Evolutionary conservation across 176 grass and related monocot species (phyloP).

Genomic region (Lolium perenne): DNA sequence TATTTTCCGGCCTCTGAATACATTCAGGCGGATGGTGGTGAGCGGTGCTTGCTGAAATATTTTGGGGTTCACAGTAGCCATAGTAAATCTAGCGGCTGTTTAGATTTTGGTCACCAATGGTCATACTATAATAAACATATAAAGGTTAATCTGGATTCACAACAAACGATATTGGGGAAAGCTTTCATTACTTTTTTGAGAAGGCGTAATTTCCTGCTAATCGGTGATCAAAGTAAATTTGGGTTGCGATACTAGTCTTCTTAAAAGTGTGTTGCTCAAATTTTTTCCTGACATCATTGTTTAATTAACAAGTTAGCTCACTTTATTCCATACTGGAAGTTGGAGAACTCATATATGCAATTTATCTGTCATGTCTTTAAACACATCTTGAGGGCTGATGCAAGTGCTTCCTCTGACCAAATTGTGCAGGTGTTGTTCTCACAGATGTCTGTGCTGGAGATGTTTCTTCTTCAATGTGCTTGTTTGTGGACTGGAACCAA

Average conservation of each 20-base stretch:
- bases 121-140: not conserved
- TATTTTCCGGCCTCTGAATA: not conserved
- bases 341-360: not conserved
- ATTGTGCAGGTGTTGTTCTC: slow-evolving; percentile 56
- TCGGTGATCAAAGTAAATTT: slow-evolving; percentile 4
- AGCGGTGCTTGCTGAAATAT: not conserved
- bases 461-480: slow-evolving; percentile 87
- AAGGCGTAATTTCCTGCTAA: slow-evolving; percentile 3
- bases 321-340: not conserved
- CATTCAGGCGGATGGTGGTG: not conserved
- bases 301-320: not conserved
- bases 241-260: not conserved
- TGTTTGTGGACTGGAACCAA: slow-evolving; percentile 81
- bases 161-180: not conserved
- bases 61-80: not conserved
- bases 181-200: not conserved
- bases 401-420: slow-evolving; percentile 27
- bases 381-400: slow-evolving; percentile 20
- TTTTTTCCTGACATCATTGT: slow-evolving; percentile 9
- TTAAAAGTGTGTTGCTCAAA: not conserved
- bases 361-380: slow-evolving; percentile 17
- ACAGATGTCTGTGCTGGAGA: slow-evolving; percentile 57
- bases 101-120: not conserved
- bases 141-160: slow-evolving; percentile 22
- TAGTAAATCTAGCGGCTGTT: not conserved